Conservation (phyloP, 1,284 basidiomycete species). For the Sutorius eximius region DNA sequence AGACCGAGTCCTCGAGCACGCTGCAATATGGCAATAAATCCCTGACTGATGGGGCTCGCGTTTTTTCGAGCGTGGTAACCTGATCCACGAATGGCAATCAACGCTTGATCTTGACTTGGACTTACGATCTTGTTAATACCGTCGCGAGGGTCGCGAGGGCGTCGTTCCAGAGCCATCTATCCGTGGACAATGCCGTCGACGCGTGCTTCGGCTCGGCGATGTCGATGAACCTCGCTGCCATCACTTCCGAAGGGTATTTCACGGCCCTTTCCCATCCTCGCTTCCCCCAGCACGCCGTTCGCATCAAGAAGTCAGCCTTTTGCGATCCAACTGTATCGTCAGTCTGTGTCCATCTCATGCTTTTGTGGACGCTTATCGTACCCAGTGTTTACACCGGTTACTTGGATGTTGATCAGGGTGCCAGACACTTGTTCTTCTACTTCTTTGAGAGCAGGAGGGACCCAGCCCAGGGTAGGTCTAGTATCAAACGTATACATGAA, state of each 20-base stretch:
- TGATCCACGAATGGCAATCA: constrained; percentile 24
- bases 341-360: constrained; percentile 36
- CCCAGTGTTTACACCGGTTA: constrained; percentile 60
- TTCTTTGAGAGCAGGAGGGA: constrained; percentile 78
- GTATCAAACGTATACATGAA: neutral
- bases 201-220: neutral
- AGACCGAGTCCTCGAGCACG: constrained; percentile 5
- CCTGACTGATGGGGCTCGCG: neutral
- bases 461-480: constrained; percentile 49
- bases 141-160: neutral
- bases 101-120: too few species aligned
- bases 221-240: constrained; percentile 20
- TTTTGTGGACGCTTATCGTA: constrained; percentile 1
- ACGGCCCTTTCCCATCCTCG: constrained; percentile 46
- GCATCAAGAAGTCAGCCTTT: constrained; percentile 59
- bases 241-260: constrained; percentile 41
- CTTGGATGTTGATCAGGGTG: constrained; percentile 55
- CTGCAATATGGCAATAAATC: neutral
- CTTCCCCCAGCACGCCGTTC: constrained; percentile 54
- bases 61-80: constrained; percentile 38
- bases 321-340: constrained; percentile 62
- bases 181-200: neutral
- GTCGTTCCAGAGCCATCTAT: constrained; percentile 10
- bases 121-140: constrained; percentile 1
- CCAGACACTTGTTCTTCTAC: constrained; percentile 77